These are phyloP conservation scores for Staphylotrichum tortipilum DNA, from an alignment of 495 filamentous ascomycete genomes.

Conservation along the genomic window DNA sequence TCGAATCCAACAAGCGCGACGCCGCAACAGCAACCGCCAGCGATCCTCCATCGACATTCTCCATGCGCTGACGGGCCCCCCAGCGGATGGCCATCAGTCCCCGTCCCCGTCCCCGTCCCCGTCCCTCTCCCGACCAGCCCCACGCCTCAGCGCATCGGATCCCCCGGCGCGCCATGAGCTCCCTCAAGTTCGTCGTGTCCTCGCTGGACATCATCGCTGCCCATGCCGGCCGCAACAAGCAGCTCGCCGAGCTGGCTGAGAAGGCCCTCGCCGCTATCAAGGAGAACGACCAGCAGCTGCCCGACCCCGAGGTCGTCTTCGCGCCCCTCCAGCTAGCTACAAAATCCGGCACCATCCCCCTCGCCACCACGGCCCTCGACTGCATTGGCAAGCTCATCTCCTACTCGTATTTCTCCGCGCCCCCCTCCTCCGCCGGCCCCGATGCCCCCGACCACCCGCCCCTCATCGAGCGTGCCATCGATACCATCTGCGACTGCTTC, in stretches of 20 bases:
- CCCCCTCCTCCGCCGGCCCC: conserved; percentile 40
- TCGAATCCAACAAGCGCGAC: no score
- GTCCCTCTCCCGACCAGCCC: no score
- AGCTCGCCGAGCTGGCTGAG: conserved; percentile 69
- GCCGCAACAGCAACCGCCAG: no score
- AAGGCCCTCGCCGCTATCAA: conserved; percentile 78
- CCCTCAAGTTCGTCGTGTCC: conserved; percentile 87
- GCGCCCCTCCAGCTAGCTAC: conserved; percentile 82
- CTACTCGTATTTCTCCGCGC: conserved; percentile 90
- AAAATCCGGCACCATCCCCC: conserved; percentile 68
- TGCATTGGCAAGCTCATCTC: conserved; percentile 98
- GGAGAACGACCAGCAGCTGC: conserved; percentile 55
- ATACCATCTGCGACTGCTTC: conserved; percentile 99
- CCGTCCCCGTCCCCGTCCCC: no score
- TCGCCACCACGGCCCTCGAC: conserved; percentile 85
- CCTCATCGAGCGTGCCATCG: conserved; percentile 94
- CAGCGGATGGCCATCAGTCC: conserved; percentile 33
- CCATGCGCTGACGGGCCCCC: conserved; percentile 23
- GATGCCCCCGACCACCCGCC: conserved; percentile 44
- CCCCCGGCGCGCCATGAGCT: conserved; percentile 61
- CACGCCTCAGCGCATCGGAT: no score
- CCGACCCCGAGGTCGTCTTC: conserved; percentile 86
- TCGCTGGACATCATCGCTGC: conserved; percentile 83
- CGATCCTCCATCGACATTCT: not conserved
- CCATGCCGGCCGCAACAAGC: conserved; percentile 73